A percentile compares a stretch with the other conserved stretches of the same genome.
Conservation (phyloP, 371 early-diverging fungal genomes). For the Apophysomyces variabilis region DNA sequence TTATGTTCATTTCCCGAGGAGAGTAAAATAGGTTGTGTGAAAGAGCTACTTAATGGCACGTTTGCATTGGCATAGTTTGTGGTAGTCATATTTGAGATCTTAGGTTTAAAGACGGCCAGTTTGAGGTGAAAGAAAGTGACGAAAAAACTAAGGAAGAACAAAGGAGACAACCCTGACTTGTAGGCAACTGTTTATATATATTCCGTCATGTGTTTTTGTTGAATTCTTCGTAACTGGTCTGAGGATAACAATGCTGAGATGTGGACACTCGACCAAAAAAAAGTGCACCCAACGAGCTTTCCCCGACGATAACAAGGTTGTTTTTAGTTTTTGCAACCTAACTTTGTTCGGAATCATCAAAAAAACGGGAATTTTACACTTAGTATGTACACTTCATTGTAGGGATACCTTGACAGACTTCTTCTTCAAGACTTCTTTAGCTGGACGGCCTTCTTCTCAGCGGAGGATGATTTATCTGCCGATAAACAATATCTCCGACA, state of each 20-base stretch:
- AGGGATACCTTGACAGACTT: not conserved
- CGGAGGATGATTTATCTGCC: slow-evolving; percentile 2
- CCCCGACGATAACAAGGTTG: slow-evolving; percentile 10
- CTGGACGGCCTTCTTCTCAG: not conserved
- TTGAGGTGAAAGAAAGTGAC: not conserved
- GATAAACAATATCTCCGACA: not conserved
- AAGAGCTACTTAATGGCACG: slow-evolving; percentile 2
- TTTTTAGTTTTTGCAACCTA: not conserved
- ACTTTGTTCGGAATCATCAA: slow-evolving; percentile 6
- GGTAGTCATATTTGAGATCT: slow-evolving; percentile 1
- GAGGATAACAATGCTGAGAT: slow-evolving; percentile 11
- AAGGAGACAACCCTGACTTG: not conserved
- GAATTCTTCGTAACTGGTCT: slow-evolving; percentile 9
- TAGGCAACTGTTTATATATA: slow-evolving; percentile 1
- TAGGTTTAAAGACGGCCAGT: slow-evolving; percentile 14
- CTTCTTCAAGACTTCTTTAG: slow-evolving; percentile 9
- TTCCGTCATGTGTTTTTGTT: slow-evolving; percentile 11
- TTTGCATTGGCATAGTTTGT: slow-evolving; percentile 1
- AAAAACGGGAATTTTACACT: not conserved
- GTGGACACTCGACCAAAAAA: slow-evolving; percentile 4
- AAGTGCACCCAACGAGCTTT: slow-evolving; percentile 6
- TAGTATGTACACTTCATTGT: not conserved
- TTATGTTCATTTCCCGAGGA: slow-evolving; percentile 19
- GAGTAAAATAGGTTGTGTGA: slow-evolving; percentile 5
- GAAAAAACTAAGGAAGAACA: slow-evolving; percentile 1